Percentiles rank a stretch among this genome's conserved stretches.
Conservation (phyloP, 805 yeast genomes). For the Starmerella davenportii region DNA sequence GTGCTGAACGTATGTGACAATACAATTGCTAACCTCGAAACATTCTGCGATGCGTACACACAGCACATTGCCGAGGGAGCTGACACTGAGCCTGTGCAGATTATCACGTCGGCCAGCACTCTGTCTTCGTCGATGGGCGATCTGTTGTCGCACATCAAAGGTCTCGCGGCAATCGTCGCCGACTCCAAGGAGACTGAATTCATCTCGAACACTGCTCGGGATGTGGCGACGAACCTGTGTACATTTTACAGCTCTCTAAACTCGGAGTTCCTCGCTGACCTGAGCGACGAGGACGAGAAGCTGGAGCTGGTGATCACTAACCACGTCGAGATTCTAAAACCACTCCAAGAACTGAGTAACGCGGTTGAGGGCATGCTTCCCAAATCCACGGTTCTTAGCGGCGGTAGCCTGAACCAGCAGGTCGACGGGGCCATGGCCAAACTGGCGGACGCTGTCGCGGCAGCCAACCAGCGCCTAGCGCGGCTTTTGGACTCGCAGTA, state of each 20-base stretch:
- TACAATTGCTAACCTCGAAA: constrained; percentile 53
- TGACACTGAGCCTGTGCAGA: constrained; percentile 37
- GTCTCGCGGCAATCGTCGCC: constrained; percentile 40
- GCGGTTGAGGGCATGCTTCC: constrained; percentile 43
- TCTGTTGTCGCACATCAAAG: constrained; percentile 49
- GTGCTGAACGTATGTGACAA: constrained; percentile 52
- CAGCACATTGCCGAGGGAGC: constrained; percentile 61
- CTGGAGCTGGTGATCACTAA: constrained; percentile 62
- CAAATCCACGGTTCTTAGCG: constrained; percentile 20
- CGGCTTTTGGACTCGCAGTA: constrained; percentile 31
- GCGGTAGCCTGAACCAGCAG: constrained; percentile 39
- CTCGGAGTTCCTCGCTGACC: constrained; percentile 33
- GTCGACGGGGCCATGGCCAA: constrained; percentile 57
- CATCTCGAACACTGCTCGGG: constrained; percentile 36
- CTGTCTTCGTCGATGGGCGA: constrained; percentile 47
- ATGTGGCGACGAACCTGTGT: constrained; percentile 43
- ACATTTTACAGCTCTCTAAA: constrained; percentile 42
- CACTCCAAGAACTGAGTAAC: constrained; percentile 39
- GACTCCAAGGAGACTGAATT: constrained; percentile 21
- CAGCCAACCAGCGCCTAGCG: constrained; percentile 44
- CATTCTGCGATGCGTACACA: constrained; percentile 62
- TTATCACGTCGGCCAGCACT: constrained; percentile 44
- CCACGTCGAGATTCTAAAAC: constrained; percentile 55
- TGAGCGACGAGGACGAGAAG: constrained; percentile 34
- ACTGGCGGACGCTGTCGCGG: constrained; percentile 52